Evolutionary conservation across 208 protist species (phyloP).

Genomic region (Crithidia fasciculata): DNA sequence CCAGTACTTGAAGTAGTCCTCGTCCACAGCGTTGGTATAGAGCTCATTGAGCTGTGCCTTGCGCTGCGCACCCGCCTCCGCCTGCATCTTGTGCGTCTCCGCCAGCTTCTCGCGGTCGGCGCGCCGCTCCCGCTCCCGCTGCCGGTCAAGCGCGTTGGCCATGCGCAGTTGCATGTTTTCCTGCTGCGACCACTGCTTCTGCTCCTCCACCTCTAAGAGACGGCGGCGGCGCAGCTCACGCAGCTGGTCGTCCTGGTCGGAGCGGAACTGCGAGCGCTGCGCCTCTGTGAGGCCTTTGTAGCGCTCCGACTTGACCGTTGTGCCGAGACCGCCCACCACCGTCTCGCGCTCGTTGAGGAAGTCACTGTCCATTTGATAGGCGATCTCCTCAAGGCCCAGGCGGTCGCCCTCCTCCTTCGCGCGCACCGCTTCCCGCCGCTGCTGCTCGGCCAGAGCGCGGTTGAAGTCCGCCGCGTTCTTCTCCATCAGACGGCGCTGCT

Average conservation of each 20-base stretch:
- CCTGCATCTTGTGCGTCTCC: slow-evolving; percentile 72
- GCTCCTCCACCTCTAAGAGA: slow-evolving; percentile 88
- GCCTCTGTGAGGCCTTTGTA: slow-evolving; percentile 80
- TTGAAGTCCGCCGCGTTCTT: slow-evolving; percentile 90
- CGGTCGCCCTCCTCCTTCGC: slow-evolving; percentile 82
- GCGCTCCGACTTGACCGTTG: slow-evolving; percentile 77
- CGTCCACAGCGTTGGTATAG: slow-evolving; percentile 88
- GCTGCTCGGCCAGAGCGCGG: slow-evolving; percentile 84
- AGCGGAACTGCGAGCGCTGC: slow-evolving; percentile 58
- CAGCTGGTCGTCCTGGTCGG: slow-evolving; percentile 81
- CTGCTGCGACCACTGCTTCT: slow-evolving; percentile 87
- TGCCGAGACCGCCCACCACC: slow-evolving; percentile 69
- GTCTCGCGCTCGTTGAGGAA: slow-evolving; percentile 92
- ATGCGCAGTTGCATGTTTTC: slow-evolving; percentile 91
- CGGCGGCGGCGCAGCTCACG: slow-evolving; percentile 79
- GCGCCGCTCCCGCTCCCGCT: slow-evolving; percentile 82
- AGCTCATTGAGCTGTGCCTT: slow-evolving; percentile 72
- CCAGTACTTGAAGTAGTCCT: slow-evolving; percentile 94
- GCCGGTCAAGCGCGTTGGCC: slow-evolving; percentile 85
- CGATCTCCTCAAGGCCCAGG: slow-evolving; percentile 90
- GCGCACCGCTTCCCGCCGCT: slow-evolving; percentile 77
- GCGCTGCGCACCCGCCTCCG: slow-evolving; percentile 47
- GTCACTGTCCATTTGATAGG: slow-evolving; percentile 84
- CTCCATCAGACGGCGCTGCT: slow-evolving; percentile 71
- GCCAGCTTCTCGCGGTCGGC: slow-evolving; percentile 67